phyloP scores from a whole-genome alignment of 768 basidiomycete species.

The Stropharia rugosoannulata region DNA sequence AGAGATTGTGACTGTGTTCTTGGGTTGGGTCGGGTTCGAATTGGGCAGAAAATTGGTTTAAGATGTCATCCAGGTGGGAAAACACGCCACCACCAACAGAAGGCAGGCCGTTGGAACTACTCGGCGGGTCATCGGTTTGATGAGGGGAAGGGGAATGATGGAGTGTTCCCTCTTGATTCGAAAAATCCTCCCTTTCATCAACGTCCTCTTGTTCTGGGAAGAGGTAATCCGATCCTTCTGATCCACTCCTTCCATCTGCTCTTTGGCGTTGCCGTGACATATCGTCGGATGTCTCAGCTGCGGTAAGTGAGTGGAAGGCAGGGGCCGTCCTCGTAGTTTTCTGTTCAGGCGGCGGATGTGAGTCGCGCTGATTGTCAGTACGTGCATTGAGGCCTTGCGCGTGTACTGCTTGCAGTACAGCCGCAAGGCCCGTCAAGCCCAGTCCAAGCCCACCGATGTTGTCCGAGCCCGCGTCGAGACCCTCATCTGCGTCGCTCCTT shows the following conservation, averaged over 20 bases:
- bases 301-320: constrained; percentile 77
- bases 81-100: constrained; percentile 54
- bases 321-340: constrained; percentile 68
- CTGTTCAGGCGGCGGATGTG: constrained; percentile 43
- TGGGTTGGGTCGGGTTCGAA: constrained; percentile 58
- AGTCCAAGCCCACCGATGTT: constrained; percentile 46
- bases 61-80: constrained; percentile 73
- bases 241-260: constrained; percentile 34
- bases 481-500: constrained; percentile 23
- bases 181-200: constrained; percentile 40
- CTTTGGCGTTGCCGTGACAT: constrained; percentile 30
- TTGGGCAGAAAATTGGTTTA: constrained; percentile 69
- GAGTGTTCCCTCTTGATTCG: constrained; percentile 24
- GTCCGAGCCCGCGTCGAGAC: constrained; percentile 26
- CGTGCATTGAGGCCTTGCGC: constrained; percentile 48
- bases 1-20: constrained; percentile 37
- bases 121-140: constrained; percentile 27
- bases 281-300: constrained; percentile 40
- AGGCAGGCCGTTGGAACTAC: constrained; percentile 41
- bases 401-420: constrained; percentile 77
- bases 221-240: constrained; percentile 55
- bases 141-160: constrained; percentile 31
- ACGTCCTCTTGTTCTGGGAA: constrained; percentile 49
- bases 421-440: constrained; percentile 67
- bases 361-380: constrained; percentile 36